These are phyloP conservation scores for Patellifolia procumbens DNA, from an alignment of 179 eudicot genomes.

Conservation along the genomic window DNA sequence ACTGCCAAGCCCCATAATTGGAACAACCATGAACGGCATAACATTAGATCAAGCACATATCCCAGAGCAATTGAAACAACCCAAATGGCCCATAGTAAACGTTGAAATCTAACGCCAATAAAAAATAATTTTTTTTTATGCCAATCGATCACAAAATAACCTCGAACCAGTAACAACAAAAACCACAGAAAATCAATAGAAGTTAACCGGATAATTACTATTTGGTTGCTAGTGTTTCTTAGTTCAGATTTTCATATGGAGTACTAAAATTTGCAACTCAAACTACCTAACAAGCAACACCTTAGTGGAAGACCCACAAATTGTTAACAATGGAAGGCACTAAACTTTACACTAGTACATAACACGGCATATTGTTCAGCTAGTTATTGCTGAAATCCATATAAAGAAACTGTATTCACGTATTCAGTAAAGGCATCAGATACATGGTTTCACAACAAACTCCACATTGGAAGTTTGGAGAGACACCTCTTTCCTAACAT, in stretches of 20 bases:
- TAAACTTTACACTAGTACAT: background rate
- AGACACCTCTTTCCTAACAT: background rate
- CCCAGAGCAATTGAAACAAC: background rate
- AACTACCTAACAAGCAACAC: constrained; percentile 10
- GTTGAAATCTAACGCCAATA: background rate
- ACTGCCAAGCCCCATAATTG: background rate
- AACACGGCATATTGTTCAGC: background rate
- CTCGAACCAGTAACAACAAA: background rate
- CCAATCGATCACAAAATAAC: background rate
- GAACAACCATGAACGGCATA: background rate
- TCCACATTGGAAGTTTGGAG: background rate
- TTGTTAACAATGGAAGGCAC: background rate
- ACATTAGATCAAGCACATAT: background rate
- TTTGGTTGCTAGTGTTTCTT: background rate
- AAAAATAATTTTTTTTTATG: too few species aligned
- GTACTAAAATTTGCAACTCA: background rate
- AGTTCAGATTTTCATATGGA: background rate
- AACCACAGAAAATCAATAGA: background rate
- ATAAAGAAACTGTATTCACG: background rate
- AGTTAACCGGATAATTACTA: background rate
- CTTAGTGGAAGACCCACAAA: background rate
- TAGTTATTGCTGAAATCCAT: background rate
- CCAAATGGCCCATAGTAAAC: background rate
- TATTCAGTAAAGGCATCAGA: background rate
- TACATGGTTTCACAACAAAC: background rate